Evolutionary conservation across 2,329 filamentous ascomycete genomes (phyloP).

Genomic region (Didymella keratinophila): DNA sequence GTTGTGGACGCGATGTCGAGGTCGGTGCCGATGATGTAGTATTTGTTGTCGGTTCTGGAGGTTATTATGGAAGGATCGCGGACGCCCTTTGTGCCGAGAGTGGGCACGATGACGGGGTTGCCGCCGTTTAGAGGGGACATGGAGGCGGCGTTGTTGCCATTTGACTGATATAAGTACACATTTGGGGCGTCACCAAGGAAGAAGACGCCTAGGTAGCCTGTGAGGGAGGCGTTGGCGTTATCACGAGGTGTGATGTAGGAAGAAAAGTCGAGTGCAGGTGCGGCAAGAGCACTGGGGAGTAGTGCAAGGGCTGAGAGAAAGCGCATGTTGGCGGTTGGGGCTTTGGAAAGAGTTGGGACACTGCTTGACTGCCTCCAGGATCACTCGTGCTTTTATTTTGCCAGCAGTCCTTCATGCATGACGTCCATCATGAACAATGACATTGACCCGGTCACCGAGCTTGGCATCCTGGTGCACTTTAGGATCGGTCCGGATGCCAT

Average conservation of each 20-base stretch:
- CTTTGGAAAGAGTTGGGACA: no score
- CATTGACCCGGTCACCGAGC: background rate
- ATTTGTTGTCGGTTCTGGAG: background rate
- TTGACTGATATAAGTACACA: background rate
- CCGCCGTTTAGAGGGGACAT: background rate
- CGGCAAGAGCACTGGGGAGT: background rate
- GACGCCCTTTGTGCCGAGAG: background rate
- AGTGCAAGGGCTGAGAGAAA: background rate
- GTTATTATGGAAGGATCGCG: background rate
- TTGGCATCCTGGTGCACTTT: background rate
- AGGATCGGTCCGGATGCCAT: background rate
- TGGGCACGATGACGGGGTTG: background rate
- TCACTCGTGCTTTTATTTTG: background rate
- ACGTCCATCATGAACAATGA: background rate
- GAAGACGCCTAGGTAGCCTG: background rate
- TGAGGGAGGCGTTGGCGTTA: background rate
- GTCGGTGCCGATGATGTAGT: constrained; percentile 50
- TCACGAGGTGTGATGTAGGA: background rate
- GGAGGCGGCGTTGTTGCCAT: background rate
- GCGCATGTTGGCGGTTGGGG: background rate
- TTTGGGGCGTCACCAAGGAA: background rate
- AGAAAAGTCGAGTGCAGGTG: background rate
- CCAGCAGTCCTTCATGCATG: background rate
- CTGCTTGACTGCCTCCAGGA: background rate
- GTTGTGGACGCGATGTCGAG: constrained; percentile 61